A percentile compares a stretch with the other conserved stretches of the same genome.
These are phyloP conservation scores for Flammula alnicola DNA, from an alignment of 1,284 basidiomycete species.

Conservation along the genomic window DNA sequence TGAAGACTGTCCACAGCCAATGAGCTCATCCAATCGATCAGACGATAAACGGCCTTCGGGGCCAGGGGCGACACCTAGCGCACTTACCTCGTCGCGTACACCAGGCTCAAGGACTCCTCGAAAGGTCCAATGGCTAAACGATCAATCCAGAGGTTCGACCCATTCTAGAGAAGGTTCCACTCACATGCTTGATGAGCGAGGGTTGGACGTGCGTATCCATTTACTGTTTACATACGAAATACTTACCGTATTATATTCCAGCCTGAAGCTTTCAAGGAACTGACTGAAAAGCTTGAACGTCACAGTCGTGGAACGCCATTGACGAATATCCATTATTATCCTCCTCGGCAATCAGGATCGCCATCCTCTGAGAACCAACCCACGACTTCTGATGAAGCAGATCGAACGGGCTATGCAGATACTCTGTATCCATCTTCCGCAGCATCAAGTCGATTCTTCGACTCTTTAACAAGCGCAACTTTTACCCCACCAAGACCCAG, in stretches of 20 bases:
- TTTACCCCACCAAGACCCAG: conserved; percentile 22
- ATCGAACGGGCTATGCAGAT: conserved; percentile 1
- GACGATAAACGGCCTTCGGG: background rate
- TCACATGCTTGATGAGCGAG: conserved; percentile 52
- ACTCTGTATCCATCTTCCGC: conserved; percentile 4
- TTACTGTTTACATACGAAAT: background rate
- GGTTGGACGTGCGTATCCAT: conserved; percentile 45
- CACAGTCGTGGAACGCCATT: conserved; percentile 22
- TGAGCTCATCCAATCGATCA: no score
- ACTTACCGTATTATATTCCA: conserved; percentile 27
- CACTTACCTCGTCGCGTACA: conserved; percentile 1
- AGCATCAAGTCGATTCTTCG: no score
- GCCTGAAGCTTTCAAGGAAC: conserved; percentile 55
- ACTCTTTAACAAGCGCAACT: background rate
- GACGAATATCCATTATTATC: conserved; percentile 33
- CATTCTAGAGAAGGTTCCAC: conserved; percentile 12
- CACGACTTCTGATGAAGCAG: conserved; percentile 1
- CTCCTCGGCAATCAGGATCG: conserved; percentile 21
- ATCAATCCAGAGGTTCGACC: conserved; percentile 5
- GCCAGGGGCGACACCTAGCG: background rate
- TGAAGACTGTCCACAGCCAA: no score
- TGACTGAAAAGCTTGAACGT: conserved; percentile 37
- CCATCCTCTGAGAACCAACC: conserved; percentile 3
- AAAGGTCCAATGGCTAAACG: conserved; percentile 52
- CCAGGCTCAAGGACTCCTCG: conserved; percentile 48